phyloP scores from a whole-genome alignment of 169 alveolate genomes.

The Ichthyophthirius multifiliis region DNA sequence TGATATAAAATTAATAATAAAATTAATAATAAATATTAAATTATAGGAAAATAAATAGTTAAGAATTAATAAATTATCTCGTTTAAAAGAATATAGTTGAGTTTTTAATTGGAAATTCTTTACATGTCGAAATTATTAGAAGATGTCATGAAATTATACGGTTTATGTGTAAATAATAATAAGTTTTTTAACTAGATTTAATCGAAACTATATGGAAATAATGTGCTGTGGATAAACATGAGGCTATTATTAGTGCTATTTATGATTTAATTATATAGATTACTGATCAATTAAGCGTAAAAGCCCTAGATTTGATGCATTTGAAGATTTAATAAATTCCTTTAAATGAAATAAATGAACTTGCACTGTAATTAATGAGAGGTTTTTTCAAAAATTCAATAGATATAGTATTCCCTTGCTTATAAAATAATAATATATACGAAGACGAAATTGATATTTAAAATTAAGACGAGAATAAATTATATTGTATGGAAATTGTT shows the following conservation, averaged over 20 bases:
- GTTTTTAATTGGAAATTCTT: slow-evolving; percentile 29
- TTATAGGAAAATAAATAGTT: slow-evolving; percentile 18
- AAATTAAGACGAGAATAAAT: not conserved
- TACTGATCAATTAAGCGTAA: not conserved
- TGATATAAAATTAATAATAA: not conserved
- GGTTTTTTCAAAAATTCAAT: not conserved
- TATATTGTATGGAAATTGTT: no score
- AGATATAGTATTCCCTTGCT: not conserved
- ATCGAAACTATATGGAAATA: not conserved
- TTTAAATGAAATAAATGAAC: not conserved
- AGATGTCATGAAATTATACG: slow-evolving; percentile 42
- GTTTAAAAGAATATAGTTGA: slow-evolving; percentile 20
- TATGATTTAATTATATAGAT: not conserved
- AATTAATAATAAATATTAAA: not conserved
- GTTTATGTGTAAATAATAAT: slow-evolving; percentile 11
- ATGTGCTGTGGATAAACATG: not conserved
- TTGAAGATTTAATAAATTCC: not conserved
- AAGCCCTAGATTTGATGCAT: not conserved
- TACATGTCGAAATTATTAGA: slow-evolving; percentile 51
- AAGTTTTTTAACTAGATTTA: not conserved
- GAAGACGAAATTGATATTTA: not conserved
- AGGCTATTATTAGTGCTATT: not conserved
- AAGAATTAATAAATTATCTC: slow-evolving; percentile 38
- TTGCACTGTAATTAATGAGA: not conserved
- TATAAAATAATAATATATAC: not conserved